Evolutionary conservation across 1,139 yeast species (phyloP), one percentile per base, ranked within the genome.

Genomic region (Geotrichum restrictum): DNA sequence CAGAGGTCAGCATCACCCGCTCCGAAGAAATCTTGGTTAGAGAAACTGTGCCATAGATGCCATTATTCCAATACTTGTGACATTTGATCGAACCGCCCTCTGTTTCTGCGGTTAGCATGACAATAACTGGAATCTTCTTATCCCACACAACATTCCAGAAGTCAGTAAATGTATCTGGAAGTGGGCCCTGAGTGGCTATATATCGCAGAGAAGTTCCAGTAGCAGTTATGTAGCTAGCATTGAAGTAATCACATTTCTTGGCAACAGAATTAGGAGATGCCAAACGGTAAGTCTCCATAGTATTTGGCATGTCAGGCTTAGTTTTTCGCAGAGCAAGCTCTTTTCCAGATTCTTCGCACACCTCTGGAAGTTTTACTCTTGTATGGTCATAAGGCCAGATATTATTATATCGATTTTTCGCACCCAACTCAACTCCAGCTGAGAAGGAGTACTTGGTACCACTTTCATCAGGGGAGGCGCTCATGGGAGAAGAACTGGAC

Each of bases 131-230:
- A 10, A 82, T 78, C 1, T 77, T 69, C 57, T 85, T 80, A 45
- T 79, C 74, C 75, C 82, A 76, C 0, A 85, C 76, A 51, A 85
- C 84, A 60, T 81, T 80, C 94, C 95, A 88, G 64, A 88, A 88
- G 65, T 88, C 96, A 13, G 81, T 82, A 55, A 84, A 76, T 0
- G 96, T 86, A 21, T 83, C 80, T 1, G 82, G 81, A 39, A 88
- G 68, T 1, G 96, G 96, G 0, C 94, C 96, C 60, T 88, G 96
- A 0, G 95, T 84, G 0, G 95, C 96, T 58, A 88, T 83, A 64
- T 83, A 85, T 49, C 77, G 71, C 38, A 67, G 65, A 48, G 60
- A 59, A 31, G 64, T 74, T 60, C 57, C 58, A n/a, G 52, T 62
- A 49, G 62, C 69, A 2, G 68, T 60, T 22, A 83, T 68, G 61